Percentiles rank a stretch among this genome's conserved stretches.
Evolutionary conservation across 805 yeast genomes (phyloP).

Genomic region (Ogataea populi-albae): DNA sequence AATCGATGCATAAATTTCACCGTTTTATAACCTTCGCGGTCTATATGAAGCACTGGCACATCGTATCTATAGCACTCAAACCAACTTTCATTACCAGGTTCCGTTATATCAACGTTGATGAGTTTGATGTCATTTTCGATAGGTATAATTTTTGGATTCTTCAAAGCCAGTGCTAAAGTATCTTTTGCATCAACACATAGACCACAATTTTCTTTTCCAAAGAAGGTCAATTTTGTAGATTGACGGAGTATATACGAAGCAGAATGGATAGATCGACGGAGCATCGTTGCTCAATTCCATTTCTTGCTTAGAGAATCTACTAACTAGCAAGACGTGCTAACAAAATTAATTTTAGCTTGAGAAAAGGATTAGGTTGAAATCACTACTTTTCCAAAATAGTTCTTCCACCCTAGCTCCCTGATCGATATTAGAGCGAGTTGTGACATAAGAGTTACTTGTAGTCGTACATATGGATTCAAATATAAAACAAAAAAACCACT

Average conservation of each 20-base stretch:
- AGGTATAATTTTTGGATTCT: conserved; percentile 19
- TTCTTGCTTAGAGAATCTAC: no score
- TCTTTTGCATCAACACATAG: conserved; percentile 64
- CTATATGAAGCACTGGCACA: conserved; percentile 74
- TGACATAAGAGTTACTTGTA: neutral
- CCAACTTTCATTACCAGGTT: conserved; percentile 58
- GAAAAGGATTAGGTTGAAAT: no score
- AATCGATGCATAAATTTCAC: conserved; percentile 69
- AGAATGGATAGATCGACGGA: conserved; percentile 10
- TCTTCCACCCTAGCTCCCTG: no score
- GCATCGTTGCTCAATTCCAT: no score
- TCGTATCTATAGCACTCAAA: conserved; percentile 72
- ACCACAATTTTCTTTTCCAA: conserved; percentile 67
- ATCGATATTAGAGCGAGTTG: no score
- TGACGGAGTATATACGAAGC: neutral
- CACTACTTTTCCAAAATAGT: no score
- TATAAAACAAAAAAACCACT: conserved; percentile 1
- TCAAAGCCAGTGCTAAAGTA: conserved; percentile 44
- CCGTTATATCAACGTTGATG: conserved; percentile 54
- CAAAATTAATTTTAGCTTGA: no score
- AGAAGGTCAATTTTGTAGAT: conserved; percentile 46
- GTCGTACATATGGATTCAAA: neutral
- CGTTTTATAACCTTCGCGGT: conserved; percentile 45
- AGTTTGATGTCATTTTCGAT: conserved; percentile 33
- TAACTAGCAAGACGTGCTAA: no score